These are phyloP conservation scores for Acacia acuminata DNA, from an alignment of 306 rosid species.

Conservation along the genomic window DNA sequence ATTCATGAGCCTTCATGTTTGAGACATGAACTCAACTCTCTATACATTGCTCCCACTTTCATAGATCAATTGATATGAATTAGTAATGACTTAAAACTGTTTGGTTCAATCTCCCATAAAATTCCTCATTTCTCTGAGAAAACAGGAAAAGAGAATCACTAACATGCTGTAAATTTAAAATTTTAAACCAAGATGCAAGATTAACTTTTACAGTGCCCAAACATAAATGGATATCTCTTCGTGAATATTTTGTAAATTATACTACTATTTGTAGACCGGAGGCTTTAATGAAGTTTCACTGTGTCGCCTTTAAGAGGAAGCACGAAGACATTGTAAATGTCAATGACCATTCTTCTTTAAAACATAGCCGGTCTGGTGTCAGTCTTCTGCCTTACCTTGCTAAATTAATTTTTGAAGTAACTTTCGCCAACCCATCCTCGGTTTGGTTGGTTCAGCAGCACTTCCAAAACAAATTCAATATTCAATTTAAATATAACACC, in stretches of 20 bases:
- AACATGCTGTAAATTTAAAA: not conserved
- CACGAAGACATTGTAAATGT: not conserved
- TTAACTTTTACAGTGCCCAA: not conserved
- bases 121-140: not conserved
- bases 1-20: not conserved
- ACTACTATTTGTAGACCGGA: not conserved
- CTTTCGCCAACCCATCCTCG: not conserved
- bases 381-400: not conserved
- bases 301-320: not conserved
- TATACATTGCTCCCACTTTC: not conserved
- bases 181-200: not conserved
- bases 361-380: not conserved
- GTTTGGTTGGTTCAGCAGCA: not conserved
- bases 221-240: not conserved
- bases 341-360: not conserved
- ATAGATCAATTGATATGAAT: not conserved
- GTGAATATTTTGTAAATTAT: not conserved
- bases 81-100: not conserved
- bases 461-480: not conserved
- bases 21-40: too few species aligned
- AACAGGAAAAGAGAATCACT: not conserved
- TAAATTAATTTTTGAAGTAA: not conserved
- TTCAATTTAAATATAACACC: too few species aligned
- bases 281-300: not conserved
- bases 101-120: not conserved